These are phyloP conservation scores for Phytophthora agathidicida DNA, from an alignment of 352 stramenopile genomes.

Conservation along the genomic window DNA sequence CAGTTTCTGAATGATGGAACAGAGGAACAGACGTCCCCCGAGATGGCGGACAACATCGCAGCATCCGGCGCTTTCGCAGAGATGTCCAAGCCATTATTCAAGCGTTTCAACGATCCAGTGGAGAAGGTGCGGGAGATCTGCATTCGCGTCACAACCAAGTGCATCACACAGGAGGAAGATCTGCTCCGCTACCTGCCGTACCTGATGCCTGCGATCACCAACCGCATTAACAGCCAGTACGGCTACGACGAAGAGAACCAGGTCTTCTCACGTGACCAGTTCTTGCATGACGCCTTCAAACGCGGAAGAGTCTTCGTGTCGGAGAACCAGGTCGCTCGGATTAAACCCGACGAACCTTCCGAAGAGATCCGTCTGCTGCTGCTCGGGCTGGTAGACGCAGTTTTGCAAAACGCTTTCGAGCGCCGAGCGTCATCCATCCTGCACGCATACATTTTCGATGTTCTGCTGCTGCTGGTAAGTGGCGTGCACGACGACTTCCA, in stretches of 20 bases:
- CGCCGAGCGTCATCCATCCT: slow-evolving; percentile 71
- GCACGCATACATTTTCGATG: slow-evolving; percentile 83
- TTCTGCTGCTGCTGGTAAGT: slow-evolving; percentile 69
- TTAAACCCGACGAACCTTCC: slow-evolving; percentile 67
- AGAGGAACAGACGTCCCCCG: not conserved
- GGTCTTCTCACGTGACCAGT: slow-evolving; percentile 69
- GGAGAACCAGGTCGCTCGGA: slow-evolving; percentile 39
- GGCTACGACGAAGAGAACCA: slow-evolving; percentile 80
- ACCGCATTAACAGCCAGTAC: slow-evolving; percentile 71
- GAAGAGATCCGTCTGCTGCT: slow-evolving; percentile 81
- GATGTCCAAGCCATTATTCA: slow-evolving; percentile 80
- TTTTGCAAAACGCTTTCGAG: slow-evolving; percentile 63
- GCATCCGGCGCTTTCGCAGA: slow-evolving; percentile 35
- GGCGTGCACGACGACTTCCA: slow-evolving; percentile 89
- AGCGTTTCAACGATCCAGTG: slow-evolving; percentile 82
- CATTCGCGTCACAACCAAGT: slow-evolving; percentile 57
- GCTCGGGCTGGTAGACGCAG: slow-evolving; percentile 49
- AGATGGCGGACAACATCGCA: not conserved
- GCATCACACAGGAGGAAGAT: slow-evolving; percentile 55
- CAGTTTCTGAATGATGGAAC: slow-evolving; percentile 38
- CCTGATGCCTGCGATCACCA: slow-evolving; percentile 69
- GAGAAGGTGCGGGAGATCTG: slow-evolving; percentile 82
- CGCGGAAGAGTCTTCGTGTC: slow-evolving; percentile 67
- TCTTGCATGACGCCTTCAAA: slow-evolving; percentile 80
- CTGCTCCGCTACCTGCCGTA: slow-evolving; percentile 76